Percentiles rank a stretch among this genome's conserved stretches.
These are phyloP conservation scores for Xylaria bambusicola DNA, from an alignment of 495 filamentous ascomycete species.

Conservation along the genomic window DNA sequence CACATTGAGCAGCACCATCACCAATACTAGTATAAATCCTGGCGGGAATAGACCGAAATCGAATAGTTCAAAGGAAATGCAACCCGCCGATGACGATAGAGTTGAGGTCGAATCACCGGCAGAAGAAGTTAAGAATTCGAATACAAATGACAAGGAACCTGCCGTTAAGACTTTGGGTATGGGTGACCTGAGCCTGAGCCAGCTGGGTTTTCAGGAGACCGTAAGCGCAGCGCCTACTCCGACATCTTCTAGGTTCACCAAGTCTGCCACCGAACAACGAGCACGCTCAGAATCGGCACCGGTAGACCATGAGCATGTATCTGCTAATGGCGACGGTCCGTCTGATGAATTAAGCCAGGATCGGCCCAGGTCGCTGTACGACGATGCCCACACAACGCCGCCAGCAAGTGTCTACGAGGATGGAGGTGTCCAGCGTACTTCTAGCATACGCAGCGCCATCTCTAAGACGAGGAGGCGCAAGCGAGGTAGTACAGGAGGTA, in stretches of 20 bases:
- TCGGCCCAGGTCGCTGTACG: constrained; percentile 47
- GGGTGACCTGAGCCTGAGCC: constrained; percentile 84
- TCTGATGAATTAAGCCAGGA: constrained; percentile 33
- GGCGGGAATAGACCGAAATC: constrained; percentile 43
- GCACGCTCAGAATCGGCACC: constrained; percentile 49
- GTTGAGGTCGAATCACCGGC: constrained; percentile 51
- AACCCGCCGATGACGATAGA: constrained; percentile 37
- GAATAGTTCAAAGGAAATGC: constrained; percentile 37
- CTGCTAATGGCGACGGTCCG: constrained; percentile 24
- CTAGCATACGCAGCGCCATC: constrained; percentile 81
- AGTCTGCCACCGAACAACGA: constrained; percentile 37
- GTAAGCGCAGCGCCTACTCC: constrained; percentile 45
- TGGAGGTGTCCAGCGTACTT: constrained; percentile 68
- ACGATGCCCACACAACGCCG: constrained; percentile 59
- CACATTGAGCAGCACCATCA: constrained; percentile 75
- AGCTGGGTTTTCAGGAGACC: constrained; percentile 68
- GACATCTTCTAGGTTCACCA: constrained; percentile 44
- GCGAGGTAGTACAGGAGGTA: constrained; percentile 72
- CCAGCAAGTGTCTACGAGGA: constrained; percentile 69
- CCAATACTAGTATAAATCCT: constrained; percentile 56
- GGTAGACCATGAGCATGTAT: constrained; percentile 28
- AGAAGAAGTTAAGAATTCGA: constrained; percentile 34
- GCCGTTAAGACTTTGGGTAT: constrained; percentile 88
- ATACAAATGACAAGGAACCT: constrained; percentile 61
- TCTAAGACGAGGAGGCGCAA: constrained; percentile 62